Conservation (phyloP, 73 alveolate genomes). For the Chromera velia region DNA sequence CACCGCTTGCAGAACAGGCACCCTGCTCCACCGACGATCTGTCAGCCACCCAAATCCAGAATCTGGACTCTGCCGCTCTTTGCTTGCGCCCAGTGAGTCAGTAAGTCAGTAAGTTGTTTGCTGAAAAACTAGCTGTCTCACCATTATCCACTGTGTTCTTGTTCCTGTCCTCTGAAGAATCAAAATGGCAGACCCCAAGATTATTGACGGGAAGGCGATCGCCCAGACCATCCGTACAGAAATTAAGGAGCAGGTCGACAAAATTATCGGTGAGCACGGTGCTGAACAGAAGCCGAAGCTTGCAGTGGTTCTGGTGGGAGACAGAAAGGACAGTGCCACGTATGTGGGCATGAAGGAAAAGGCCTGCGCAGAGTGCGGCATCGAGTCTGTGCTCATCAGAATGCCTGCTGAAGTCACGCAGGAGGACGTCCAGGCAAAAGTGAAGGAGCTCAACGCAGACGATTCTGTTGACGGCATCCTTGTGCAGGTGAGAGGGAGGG, state of each 20-base stretch:
- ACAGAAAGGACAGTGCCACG: constrained; percentile 12
- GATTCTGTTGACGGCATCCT: constrained; percentile 53
- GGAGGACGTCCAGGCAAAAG: constrained; percentile 43
- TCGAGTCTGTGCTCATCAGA: constrained; percentile 22
- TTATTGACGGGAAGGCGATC: constrained; percentile 15
- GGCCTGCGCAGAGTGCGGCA: constrained; percentile 64
- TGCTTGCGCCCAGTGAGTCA: not conserved
- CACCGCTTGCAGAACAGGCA: no score
- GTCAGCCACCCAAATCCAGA: not conserved
- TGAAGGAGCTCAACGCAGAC: constrained; percentile 54
- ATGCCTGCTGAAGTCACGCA: constrained; percentile 46
- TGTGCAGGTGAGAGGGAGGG: constrained; percentile 40
- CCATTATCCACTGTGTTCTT: no score
- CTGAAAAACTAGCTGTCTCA: no score
- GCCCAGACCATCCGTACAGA: constrained; percentile 18
- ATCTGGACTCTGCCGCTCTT: not conserved
- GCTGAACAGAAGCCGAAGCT: constrained; percentile 9
- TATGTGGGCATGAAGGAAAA: constrained; percentile 54
- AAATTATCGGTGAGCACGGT: not conserved
- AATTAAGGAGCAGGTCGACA: not conserved
- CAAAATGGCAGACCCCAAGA: not conserved
- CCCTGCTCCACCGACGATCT: not conserved
- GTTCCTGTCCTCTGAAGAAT: not conserved
- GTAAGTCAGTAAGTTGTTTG: not conserved
- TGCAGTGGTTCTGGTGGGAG: constrained; percentile 35